Percentiles rank a stretch among this genome's conserved stretches.
Conservation (phyloP, 352 stramenopile species). For the Globisporangium lucens region DNA sequence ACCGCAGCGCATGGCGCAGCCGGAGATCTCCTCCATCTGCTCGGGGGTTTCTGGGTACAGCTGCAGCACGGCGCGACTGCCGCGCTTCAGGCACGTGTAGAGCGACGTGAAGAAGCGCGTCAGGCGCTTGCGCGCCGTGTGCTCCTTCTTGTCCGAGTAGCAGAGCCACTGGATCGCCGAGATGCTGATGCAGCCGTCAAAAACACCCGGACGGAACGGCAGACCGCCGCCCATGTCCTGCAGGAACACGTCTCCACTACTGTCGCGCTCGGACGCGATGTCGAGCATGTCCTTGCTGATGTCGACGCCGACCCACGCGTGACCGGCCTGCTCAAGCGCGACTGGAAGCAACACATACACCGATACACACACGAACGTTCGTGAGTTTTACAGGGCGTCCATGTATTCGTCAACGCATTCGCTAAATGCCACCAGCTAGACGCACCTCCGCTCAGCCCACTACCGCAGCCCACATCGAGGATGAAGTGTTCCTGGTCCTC, state of each 20-base stretch:
- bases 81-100: constrained; percentile 84
- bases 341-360: constrained; percentile 29
- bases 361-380: neutral
- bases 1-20: constrained; percentile 85
- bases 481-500: constrained; percentile 86
- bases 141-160: constrained; percentile 97
- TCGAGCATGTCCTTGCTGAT: constrained; percentile 98
- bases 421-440: neutral
- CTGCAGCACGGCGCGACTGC: constrained; percentile 95
- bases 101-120: constrained; percentile 97
- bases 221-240: constrained; percentile 98
- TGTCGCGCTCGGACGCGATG: constrained; percentile 94
- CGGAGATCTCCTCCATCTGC: constrained; percentile 94
- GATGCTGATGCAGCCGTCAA: constrained; percentile 99
- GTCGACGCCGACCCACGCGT: constrained; percentile 98
- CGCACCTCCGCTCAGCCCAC: constrained; percentile 92
- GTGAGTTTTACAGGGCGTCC: neutral
- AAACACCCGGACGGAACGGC: constrained; percentile 96
- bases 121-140: constrained; percentile 92
- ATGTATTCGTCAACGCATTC: neutral
- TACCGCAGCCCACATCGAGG: constrained; percentile 97
- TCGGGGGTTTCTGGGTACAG: constrained; percentile 98
- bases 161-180: constrained; percentile 99
- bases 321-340: constrained; percentile 88
- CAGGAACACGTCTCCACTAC: constrained; percentile 84